phyloP scores from a whole-genome alignment of 1,284 basidiomycete species.

The Melampsora americana region DNA sequence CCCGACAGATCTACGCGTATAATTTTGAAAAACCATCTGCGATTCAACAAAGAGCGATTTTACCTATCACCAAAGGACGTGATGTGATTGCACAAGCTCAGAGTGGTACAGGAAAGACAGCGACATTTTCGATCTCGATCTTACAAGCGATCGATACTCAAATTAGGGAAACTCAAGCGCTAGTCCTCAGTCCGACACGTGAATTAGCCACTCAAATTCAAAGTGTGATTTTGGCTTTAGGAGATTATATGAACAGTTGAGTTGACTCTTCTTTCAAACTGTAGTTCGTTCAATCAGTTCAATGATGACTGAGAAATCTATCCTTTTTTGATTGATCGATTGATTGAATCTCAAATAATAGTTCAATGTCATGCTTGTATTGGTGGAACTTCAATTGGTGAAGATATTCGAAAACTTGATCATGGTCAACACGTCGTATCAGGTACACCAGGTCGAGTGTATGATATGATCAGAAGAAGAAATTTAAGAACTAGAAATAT shows the following conservation, averaged over 20 bases:
- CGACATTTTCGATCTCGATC: slow-evolving; percentile 51
- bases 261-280: not conserved
- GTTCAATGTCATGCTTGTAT: slow-evolving; percentile 52
- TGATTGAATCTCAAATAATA: slow-evolving; percentile 9
- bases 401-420: slow-evolving; percentile 50
- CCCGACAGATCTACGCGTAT: slow-evolving; percentile 28
- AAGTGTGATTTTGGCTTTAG: slow-evolving; percentile 50
- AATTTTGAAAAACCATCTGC: slow-evolving; percentile 54
- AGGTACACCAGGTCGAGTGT: slow-evolving; percentile 51
- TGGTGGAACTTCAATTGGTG: slow-evolving; percentile 50
- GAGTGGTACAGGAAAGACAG: slow-evolving; percentile 51
- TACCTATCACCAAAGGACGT: slow-evolving; percentile 52
- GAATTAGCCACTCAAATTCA: slow-evolving; percentile 52
- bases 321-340: too few species aligned
- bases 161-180: slow-evolving; percentile 49
- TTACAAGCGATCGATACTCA: slow-evolving; percentile 51
- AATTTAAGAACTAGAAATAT: slow-evolving; percentile 50
- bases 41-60: slow-evolving; percentile 53
- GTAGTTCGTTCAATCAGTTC: too few species aligned
- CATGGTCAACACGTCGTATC: slow-evolving; percentile 50
- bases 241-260: slow-evolving; percentile 51
- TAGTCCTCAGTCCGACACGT: slow-evolving; percentile 50
- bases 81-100: slow-evolving; percentile 52
- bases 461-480: slow-evolving; percentile 51
- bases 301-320: too few species aligned